Conservation (phyloP, 2,329 filamentous ascomycete species). For the Phoma sp. region DNA sequence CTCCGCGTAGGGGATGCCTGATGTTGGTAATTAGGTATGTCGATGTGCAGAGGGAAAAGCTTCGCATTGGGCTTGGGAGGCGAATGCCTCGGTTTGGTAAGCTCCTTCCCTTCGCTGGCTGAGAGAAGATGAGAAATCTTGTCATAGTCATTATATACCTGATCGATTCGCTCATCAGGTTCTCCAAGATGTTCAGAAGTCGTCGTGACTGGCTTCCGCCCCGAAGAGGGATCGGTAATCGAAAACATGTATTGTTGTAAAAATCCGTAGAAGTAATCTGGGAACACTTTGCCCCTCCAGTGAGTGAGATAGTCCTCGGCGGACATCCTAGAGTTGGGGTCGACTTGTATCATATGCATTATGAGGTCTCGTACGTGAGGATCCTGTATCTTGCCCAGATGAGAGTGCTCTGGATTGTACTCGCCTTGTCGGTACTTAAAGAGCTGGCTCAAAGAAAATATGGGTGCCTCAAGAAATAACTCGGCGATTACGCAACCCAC, state of each 20-base stretch:
- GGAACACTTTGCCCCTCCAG: slow-evolving; percentile 91
- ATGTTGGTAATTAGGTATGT: slow-evolving; percentile 84
- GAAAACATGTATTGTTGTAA: slow-evolving; percentile 97
- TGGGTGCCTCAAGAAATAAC: slow-evolving; percentile 89
- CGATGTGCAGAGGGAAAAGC: slow-evolving; percentile 81
- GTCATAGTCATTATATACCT: slow-evolving; percentile 93
- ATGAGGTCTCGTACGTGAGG: slow-evolving; percentile 87
- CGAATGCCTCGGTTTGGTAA: slow-evolving; percentile 38
- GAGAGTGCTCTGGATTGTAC: slow-evolving; percentile 82
- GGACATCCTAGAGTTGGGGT: slow-evolving; percentile 89
- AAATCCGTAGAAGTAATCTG: slow-evolving; percentile 96
- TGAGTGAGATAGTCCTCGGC: slow-evolving; percentile 94
- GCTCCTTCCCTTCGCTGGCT: slow-evolving; percentile 63
- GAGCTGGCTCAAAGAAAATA: slow-evolving; percentile 96
- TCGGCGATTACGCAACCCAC: slow-evolving; percentile 96
- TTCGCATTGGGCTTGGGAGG: slow-evolving; percentile 55
- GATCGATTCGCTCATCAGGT: slow-evolving; percentile 90
- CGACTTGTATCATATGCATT: slow-evolving; percentile 92
- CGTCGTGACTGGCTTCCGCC: slow-evolving; percentile 72
- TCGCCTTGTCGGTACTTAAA: slow-evolving; percentile 93
- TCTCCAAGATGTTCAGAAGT: slow-evolving; percentile 77
- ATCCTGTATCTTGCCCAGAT: slow-evolving; percentile 86
- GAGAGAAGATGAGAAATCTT: slow-evolving; percentile 96
- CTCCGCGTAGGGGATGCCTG: slow-evolving; percentile 66
- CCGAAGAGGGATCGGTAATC: slow-evolving; percentile 87